A percentile compares a stretch with the other conserved stretches of the same genome.
Evolutionary conservation across 2,329 filamentous ascomycete genomes (phyloP).

Genomic region (Microdochium paspali): DNA sequence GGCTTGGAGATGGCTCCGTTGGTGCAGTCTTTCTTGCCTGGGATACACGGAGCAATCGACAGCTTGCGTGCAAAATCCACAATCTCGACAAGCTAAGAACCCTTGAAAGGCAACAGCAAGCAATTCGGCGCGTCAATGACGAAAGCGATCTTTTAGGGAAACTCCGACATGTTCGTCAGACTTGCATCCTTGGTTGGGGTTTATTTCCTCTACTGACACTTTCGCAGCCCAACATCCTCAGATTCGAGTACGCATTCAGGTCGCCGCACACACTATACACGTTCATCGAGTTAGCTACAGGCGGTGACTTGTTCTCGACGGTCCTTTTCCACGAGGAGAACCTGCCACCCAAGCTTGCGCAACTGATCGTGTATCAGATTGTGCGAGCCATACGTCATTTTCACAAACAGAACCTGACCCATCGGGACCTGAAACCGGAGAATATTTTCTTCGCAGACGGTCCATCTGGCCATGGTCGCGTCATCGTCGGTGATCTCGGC

Average conservation of each 20-base stretch:
- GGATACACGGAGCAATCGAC: conserved; percentile 40
- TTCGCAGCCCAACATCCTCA: conserved; percentile 42
- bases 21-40: conserved; percentile 45
- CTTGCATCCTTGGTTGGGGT: neutral
- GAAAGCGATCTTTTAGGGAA: conserved; percentile 44
- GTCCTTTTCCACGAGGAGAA: conserved; percentile 21
- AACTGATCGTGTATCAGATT: conserved; percentile 37
- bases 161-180: conserved; percentile 38
- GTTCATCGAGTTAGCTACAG: conserved; percentile 46
- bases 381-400: conserved; percentile 35
- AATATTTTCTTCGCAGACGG: conserved; percentile 41
- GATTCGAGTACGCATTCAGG: conserved; percentile 39
- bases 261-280: conserved; percentile 41
- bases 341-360: conserved; percentile 31
- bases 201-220: neutral
- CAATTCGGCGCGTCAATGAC: conserved; percentile 28
- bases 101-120: conserved; percentile 12
- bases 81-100: conserved; percentile 28
- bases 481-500: conserved; percentile 45
- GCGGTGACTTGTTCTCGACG: conserved; percentile 44
- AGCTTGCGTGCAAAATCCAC: conserved; percentile 62
- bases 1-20: conserved; percentile 43
- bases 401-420: conserved; percentile 37
- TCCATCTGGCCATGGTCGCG: conserved; percentile 29
- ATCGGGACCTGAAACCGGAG: conserved; percentile 45